phyloP scores from a whole-genome alignment of 1,139 yeast species.

The Nakaseomyces sp. region DNA sequence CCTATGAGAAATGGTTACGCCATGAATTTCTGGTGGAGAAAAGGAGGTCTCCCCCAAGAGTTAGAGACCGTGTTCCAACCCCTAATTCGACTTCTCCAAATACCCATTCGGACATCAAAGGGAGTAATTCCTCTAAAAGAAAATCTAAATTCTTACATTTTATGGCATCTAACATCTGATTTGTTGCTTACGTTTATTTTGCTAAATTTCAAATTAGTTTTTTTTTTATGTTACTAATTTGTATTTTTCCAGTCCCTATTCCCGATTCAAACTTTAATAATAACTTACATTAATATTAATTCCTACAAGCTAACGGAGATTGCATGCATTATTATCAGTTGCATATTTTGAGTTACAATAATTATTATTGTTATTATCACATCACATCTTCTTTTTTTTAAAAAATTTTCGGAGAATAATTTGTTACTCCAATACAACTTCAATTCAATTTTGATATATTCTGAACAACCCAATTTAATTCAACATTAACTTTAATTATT shows the following conservation, averaged over 20 bases:
- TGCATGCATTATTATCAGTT: too few species aligned
- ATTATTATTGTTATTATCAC: too few species aligned
- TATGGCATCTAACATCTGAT: constrained; percentile 9
- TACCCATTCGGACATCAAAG: constrained; percentile 4
- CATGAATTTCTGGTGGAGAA: constrained; percentile 6
- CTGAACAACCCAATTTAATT: too few species aligned
- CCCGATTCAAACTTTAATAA: too few species aligned
- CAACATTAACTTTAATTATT: too few species aligned
- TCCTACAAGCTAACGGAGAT: too few species aligned
- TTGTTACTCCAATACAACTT: too few species aligned
- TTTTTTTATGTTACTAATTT: background rate
- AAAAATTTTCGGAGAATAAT: too few species aligned
- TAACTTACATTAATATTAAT: too few species aligned
- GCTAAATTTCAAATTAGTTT: background rate
- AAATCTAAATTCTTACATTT: constrained; percentile 14
- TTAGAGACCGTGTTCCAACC: background rate
- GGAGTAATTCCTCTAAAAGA: constrained; percentile 4
- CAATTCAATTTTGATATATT: too few species aligned
- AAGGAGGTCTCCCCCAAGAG: background rate
- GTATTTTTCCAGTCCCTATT: background rate
- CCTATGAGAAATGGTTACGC: constrained; percentile 20
- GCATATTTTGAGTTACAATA: too few species aligned
- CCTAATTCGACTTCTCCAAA: constrained; percentile 8
- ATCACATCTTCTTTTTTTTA: too few species aligned
- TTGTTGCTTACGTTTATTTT: background rate